Evolutionary conservation across 73 alveolate species (phyloP).

Genomic region (Symbiodinium pilosum): DNA sequence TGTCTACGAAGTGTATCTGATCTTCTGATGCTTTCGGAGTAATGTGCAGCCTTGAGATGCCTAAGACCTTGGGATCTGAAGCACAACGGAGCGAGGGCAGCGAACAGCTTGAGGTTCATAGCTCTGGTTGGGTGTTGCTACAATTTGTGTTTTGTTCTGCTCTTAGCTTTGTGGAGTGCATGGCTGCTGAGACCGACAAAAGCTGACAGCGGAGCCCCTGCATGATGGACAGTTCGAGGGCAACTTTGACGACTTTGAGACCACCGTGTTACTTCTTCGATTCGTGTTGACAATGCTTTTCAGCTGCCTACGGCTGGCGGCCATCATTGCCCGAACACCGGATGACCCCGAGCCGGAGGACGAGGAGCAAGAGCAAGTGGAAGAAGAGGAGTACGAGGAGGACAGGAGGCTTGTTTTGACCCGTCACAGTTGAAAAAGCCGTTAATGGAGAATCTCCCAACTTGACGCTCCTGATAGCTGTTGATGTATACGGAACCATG

Average conservation of each 20-base stretch:
- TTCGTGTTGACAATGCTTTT: slow-evolving; percentile 39
- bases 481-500: too few species aligned
- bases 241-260: not conserved
- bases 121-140: too few species aligned
- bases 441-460: too few species aligned
- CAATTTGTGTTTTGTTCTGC: too few species aligned
- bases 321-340: slow-evolving; percentile 56
- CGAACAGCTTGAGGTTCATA: too few species aligned
- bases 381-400: slow-evolving; percentile 14
- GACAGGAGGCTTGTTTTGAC: not conserved
- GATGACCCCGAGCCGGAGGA: not conserved
- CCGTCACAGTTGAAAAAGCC: not conserved
- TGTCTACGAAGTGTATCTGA: too few species aligned
- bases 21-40: too few species aligned
- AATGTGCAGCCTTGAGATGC: too few species aligned
- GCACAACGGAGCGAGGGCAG: too few species aligned
- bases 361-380: not conserved
- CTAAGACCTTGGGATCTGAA: too few species aligned
- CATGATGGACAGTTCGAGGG: not conserved
- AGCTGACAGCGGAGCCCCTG: not conserved
- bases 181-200: not conserved
- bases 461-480: too few species aligned
- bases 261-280: not conserved
- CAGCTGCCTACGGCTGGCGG: slow-evolving; percentile 35
- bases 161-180: too few species aligned